phyloP scores from a whole-genome alignment of 2,329 filamentous ascomycete species.

The Trichoderma breve region DNA sequence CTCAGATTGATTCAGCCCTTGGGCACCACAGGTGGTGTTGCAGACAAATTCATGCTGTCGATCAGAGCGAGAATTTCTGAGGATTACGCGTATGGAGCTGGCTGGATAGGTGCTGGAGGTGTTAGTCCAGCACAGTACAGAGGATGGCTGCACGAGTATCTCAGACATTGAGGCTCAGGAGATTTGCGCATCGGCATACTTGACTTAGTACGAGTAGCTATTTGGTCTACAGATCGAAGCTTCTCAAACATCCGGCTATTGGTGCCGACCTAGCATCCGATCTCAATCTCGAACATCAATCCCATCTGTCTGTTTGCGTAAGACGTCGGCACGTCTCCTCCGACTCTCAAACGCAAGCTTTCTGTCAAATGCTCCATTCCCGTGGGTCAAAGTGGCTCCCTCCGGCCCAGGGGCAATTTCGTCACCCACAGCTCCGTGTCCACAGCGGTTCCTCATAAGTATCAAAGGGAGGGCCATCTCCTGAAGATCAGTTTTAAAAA shows the following conservation, averaged over 20 bases:
- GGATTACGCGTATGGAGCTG: neutral
- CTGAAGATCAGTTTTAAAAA: conserved; percentile 7
- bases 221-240: neutral
- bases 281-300: neutral
- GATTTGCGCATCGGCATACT: neutral
- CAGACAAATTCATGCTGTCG: neutral
- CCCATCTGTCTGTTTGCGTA: neutral
- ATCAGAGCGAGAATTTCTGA: neutral
- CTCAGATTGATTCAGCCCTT: neutral
- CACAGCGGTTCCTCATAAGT: neutral
- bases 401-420: conserved; percentile 4
- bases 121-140: neutral
- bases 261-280: neutral
- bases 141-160: neutral
- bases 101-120: neutral
- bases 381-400: neutral
- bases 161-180: neutral
- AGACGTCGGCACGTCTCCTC: neutral
- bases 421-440: neutral
- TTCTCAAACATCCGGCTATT: neutral
- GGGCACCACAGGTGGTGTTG: neutral
- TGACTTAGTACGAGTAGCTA: too few species aligned
- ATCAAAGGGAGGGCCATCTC: conserved; percentile 4
- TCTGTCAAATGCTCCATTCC: neutral
- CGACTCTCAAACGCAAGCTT: neutral